A percentile compares a stretch with the other conserved stretches of the same genome.
These are phyloP conservation scores for Vachellia pachyceras DNA, from an alignment of 306 rosid species.

Conservation along the genomic window DNA sequence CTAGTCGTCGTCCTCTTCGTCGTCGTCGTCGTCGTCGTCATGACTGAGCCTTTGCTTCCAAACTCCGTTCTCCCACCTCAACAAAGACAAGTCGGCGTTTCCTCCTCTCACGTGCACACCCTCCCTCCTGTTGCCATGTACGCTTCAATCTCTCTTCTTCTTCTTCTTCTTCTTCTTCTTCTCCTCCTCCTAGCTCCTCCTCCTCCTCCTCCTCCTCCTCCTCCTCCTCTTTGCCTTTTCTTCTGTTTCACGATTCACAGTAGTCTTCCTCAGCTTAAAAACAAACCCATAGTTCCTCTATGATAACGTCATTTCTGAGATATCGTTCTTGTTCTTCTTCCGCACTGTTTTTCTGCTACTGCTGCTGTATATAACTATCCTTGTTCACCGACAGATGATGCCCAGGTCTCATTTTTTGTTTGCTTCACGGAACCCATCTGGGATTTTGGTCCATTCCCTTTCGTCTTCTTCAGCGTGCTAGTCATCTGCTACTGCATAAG, in stretches of 20 bases:
- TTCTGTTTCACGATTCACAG: neutral
- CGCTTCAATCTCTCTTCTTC: neutral
- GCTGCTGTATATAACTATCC: neutral
- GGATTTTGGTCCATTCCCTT: neutral
- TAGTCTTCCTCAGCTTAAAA: neutral
- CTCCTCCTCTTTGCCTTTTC: neutral
- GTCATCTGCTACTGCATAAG: neutral
- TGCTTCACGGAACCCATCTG: neutral
- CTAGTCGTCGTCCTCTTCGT: neutral
- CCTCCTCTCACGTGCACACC: constrained; percentile 59
- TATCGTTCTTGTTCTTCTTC: neutral
- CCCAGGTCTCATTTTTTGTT: neutral
- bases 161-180: neutral
- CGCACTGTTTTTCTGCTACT: neutral
- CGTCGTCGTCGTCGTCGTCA: neutral
- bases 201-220: neutral
- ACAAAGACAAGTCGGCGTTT: constrained; percentile 44
- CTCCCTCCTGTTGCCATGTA: constrained; percentile 48
- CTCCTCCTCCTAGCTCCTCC: too few species aligned
- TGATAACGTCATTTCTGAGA: neutral
- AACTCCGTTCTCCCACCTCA: constrained; percentile 47
- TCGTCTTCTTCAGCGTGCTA: neutral
- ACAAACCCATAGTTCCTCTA: neutral
- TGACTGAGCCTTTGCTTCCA: constrained; percentile 52
- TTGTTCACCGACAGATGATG: neutral